phyloP scores from a whole-genome alignment of 129 eudicot genomes.

The Flaveria linearis region DNA sequence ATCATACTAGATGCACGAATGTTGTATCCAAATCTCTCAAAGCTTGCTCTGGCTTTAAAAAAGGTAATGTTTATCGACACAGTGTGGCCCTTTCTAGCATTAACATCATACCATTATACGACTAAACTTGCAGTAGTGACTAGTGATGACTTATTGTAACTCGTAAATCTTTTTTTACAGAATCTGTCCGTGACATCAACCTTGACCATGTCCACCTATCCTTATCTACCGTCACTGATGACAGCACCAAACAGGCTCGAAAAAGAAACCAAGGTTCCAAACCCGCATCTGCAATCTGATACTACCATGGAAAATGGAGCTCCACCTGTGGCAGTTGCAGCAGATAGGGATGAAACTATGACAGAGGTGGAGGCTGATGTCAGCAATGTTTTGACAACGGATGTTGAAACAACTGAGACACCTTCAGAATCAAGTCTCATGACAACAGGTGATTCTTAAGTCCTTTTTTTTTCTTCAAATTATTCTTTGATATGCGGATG shows the following conservation, averaged over 20 bases:
- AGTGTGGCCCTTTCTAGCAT: background rate
- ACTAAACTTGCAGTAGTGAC: background rate
- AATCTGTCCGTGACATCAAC: constrained; percentile 82
- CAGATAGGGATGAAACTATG: constrained; percentile 63
- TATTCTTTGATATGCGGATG: too few relatives aligned
- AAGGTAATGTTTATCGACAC: constrained; percentile 50
- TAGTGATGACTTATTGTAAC: background rate
- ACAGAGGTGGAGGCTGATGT: constrained; percentile 55
- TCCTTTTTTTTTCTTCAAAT: too few relatives aligned
- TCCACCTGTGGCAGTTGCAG: constrained; percentile 27
- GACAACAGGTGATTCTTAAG: constrained; percentile 42
- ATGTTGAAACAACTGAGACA: constrained; percentile 54
- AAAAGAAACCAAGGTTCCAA: constrained; percentile 37
- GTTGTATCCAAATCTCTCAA: constrained; percentile 80
- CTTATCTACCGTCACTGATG: constrained; percentile 36
- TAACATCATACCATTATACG: background rate
- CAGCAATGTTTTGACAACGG: constrained; percentile 55
- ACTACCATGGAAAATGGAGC: constrained; percentile 56
- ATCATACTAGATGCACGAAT: constrained; percentile 66
- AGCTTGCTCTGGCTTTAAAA: constrained; percentile 87
- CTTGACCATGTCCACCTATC: constrained; percentile 51
- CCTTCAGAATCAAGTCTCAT: constrained; percentile 56
- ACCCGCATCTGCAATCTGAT: constrained; percentile 31
- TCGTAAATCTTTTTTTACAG: constrained; percentile 35
- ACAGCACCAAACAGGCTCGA: constrained; percentile 43